A percentile compares a stretch with the other conserved stretches of the same genome.
Evolutionary conservation across 2,329 filamentous ascomycete species (phyloP).

Genomic region (Cadophora luteo-olivacea): DNA sequence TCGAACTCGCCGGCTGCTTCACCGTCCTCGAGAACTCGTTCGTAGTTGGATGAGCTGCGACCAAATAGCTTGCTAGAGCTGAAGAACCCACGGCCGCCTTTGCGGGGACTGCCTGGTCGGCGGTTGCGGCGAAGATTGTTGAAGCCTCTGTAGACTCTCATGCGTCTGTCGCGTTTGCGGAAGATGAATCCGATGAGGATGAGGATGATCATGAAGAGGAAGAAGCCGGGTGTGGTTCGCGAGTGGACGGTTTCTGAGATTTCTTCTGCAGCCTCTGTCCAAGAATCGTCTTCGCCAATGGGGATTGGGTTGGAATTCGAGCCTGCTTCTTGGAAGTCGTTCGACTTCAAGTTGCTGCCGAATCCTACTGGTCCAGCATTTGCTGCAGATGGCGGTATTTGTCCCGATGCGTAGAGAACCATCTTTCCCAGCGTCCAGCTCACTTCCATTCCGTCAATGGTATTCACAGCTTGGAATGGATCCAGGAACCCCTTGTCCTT

Average conservation of each 20-base stretch:
- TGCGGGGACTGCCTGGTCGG: constrained; percentile 55
- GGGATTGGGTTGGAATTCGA: constrained; percentile 50
- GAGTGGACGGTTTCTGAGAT: constrained; percentile 71
- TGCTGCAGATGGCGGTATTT: constrained; percentile 71
- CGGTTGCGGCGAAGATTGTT: constrained; percentile 52
- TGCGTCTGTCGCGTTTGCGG: constrained; percentile 78
- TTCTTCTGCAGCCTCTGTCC: constrained; percentile 58
- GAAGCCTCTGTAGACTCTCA: constrained; percentile 63
- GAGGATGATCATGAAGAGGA: constrained; percentile 80
- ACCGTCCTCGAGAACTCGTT: constrained; percentile 85
- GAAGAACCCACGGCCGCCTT: constrained; percentile 55
- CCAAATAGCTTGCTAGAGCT: constrained; percentile 69
- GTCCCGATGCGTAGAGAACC: constrained; percentile 90
- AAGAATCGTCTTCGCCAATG: constrained; percentile 61
- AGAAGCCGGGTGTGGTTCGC: constrained; percentile 73
- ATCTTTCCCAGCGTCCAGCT: constrained; percentile 98
- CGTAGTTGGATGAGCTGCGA: constrained; percentile 68
- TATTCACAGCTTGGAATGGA: constrained; percentile 91
- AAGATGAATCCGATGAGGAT: constrained; percentile 74
- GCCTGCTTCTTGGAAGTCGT: constrained; percentile 85
- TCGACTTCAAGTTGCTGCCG: constrained; percentile 73
- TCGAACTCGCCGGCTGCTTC: constrained; percentile 76
- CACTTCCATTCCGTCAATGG: constrained; percentile 89
- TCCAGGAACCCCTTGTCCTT: constrained; percentile 80
- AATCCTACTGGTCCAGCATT: constrained; percentile 83